Conservation (phyloP, 1,284 basidiomycete genomes). For the Ustilago hordei region DNA sequence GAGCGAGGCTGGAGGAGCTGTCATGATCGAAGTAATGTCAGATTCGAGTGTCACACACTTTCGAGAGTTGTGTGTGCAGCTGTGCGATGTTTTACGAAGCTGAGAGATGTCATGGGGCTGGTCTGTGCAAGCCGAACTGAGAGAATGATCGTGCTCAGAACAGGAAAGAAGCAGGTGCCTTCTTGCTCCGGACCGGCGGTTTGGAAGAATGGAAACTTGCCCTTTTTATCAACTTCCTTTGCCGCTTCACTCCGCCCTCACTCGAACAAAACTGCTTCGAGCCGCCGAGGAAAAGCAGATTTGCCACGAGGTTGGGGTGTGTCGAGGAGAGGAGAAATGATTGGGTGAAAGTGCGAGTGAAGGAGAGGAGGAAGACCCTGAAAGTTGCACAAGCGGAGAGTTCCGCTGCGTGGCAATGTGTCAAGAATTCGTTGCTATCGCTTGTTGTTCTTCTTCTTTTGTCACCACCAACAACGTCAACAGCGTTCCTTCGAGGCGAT, state of each 20-base stretch:
- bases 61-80: too few species aligned
- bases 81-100: too few species aligned
- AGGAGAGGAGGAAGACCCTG: neutral
- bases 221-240: slow-evolving; percentile 20
- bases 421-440: neutral
- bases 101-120: neutral
- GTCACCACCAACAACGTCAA: neutral
- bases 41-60: too few species aligned
- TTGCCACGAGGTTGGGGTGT: neutral
- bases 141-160: too few species aligned
- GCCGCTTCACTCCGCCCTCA: slow-evolving; percentile 2
- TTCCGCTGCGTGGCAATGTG: neutral
- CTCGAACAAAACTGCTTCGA: slow-evolving; percentile 17
- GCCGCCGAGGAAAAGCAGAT: neutral
- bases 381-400: slow-evolving; percentile 1
- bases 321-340: neutral
- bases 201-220: neutral
- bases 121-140: neutral
- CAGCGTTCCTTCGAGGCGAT: too few species aligned
- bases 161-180: neutral
- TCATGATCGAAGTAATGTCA: neutral
- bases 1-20: slow-evolving; percentile 74
- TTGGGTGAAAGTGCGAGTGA: neutral
- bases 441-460: neutral
- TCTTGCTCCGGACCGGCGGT: neutral